Evolutionary conservation across 2,329 filamentous ascomycete species (phyloP), one percentile per base, ranked within the genome.

Genomic region (Stagonosporopsis vannaccii): DNA sequence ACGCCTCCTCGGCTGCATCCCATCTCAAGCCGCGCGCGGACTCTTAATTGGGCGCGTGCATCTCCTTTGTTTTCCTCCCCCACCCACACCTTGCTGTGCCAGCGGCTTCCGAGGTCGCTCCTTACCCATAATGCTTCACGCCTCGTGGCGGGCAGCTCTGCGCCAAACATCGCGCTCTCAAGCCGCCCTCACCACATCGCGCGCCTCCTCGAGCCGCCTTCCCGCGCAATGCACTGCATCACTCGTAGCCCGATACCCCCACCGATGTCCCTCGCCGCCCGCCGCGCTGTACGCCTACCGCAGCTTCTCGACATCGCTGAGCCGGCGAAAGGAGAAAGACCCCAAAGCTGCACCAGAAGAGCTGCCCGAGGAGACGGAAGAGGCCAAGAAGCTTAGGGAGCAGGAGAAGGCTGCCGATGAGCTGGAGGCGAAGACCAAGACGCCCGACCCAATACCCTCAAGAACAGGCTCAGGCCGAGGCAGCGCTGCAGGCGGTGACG

Each of bases 91-190:
- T 15, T 32, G n/a, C 28, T 23, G 22, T 39, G n/a, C 19, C 43
- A 48, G 32, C 46, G 42, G 22, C 47, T 35, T 52, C 54, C 61
- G 55, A 59, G 42, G 51, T 59, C 58, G 56, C 61, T 48, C 50
- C 13, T 25, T 51, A 12, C 49, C 60, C 62, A 59, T 37, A 56
- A 89, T 89, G 87, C 81, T 87, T 74, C 85, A 83, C 65, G 77
- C 88, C 70, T 84, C 85, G 78, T 89, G 86, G 87, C 84, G 86
- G 79, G 79, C 80, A 75, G 85, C 84, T 67, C 79, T 85, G 70
- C 81, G 80, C 63, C 79, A 79, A 66, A 79, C 80, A 57, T 77
- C 78, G 67, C 78, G 77, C 51, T 74, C 75, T 45, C 72, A 70
- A 45, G 68, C 74, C 44, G 70, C 75, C 47, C 65, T 73, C 43